phyloP scores from a whole-genome alignment of 164 flowering plant species.

The Houttuynia cordata region DNA sequence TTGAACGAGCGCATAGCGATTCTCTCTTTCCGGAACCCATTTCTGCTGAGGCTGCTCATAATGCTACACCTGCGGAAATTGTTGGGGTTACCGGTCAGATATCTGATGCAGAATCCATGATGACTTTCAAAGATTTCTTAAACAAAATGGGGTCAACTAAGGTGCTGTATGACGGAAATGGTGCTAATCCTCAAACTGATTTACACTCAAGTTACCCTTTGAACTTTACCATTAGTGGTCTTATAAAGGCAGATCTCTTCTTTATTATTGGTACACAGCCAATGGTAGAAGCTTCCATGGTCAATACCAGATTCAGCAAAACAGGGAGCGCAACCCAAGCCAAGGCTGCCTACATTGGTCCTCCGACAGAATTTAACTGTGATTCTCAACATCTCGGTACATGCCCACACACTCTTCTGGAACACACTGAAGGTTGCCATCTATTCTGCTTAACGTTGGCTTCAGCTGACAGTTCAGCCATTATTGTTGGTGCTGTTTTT shows the following conservation, averaged over 20 bases:
- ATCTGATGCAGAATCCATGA: conserved; percentile 98
- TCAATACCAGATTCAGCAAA: conserved; percentile 92
- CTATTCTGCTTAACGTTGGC: conserved; percentile 52
- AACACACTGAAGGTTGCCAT: conserved; percentile 78
- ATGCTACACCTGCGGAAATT: too few species aligned
- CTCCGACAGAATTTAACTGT: conserved; percentile 76
- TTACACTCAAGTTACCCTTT: too few species aligned
- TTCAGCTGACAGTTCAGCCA: conserved; percentile 76
- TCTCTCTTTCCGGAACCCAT: too few species aligned
- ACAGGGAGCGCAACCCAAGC: conserved; percentile 70
- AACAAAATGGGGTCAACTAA: conserved; percentile 92
- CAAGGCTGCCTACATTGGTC: too few species aligned
- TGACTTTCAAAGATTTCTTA: conserved; percentile 85
- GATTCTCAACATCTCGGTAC: conserved; percentile 78
- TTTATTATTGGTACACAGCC: conserved; percentile 99
- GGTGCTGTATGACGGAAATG: conserved; percentile 87
- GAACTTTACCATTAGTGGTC: conserved; percentile 72
- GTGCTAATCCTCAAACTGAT: conserved; percentile 57
- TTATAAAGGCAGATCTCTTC: conserved; percentile 88
- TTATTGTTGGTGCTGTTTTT: conserved; percentile 83
- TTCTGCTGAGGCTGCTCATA: conserved; percentile 69
- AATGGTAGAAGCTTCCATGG: conserved; percentile 98
- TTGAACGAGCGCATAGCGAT: too few species aligned
- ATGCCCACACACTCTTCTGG: conserved; percentile 68
- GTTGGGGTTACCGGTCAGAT: conserved; percentile 90